Conservation (phyloP, 305 asterid genomes). For the Solanum aculeatissimum region DNA sequence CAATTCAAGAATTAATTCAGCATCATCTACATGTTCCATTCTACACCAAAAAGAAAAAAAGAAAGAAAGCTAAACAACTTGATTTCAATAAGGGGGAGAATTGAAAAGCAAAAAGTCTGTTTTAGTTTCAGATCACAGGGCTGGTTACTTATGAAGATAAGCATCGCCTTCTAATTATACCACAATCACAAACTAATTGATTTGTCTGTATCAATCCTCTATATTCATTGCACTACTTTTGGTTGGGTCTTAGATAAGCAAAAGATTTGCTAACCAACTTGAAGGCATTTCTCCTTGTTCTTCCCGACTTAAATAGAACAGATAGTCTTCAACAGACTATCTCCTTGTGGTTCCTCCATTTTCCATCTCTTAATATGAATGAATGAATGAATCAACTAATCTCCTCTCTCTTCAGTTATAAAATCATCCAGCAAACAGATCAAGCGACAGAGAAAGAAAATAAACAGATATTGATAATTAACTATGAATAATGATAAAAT, state of each 20-base stretch:
- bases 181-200: not conserved
- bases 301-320: not conserved
- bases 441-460: not conserved
- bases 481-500: not conserved
- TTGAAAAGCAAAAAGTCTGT: not conserved
- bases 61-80: not conserved
- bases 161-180: not conserved
- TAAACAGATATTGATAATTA: not conserved
- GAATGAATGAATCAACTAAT: not conserved
- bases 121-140: not conserved
- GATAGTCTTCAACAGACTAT: not conserved
- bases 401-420: not conserved
- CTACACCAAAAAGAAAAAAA: not conserved
- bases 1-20: not conserved
- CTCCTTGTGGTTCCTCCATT: not conserved
- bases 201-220: not conserved
- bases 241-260: not conserved
- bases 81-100: not conserved
- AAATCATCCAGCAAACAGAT: not conserved
- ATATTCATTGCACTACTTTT: not conserved
- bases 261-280: not conserved
- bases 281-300: not conserved
- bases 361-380: not conserved
- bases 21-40: not conserved
- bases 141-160: not conserved